Base-by-base conservation (phyloP, 345 rosid genomes). In the Bruguiera gymnorhiza region DNA sequence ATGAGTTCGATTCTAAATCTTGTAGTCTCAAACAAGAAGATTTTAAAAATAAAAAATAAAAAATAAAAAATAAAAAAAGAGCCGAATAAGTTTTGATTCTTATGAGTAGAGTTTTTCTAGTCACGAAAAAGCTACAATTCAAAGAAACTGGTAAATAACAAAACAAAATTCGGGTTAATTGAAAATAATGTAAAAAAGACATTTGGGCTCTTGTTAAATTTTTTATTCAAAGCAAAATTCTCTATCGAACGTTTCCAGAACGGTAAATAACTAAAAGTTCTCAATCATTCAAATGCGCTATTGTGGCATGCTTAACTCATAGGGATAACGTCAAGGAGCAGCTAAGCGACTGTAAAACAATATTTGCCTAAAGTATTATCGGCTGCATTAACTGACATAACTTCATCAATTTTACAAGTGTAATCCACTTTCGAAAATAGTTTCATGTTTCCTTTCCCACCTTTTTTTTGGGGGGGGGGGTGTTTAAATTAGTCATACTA, bases 21-120 rank as follows among this genome's bases (percentile, higher is more conserved):
- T 34, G 37, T 8, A 34, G 37, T 9, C 37, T 34, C 9, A 34
- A 34, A 34, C 48, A 39, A 4, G 4, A 39, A 9, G 15, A 39
- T 24, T 24, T 24, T 24, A 10, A 10, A 11, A 11, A 9, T 1
- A 13, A 3, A 39, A 3, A 3, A 11, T 2, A 0, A 39, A 3
- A 11, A 11, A 9, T 1, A 13, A 3, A 10, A 3, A n/a, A n/a
- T n/a, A n/a, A n/a, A n/a, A 3, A 11, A 0, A 0, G 9, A 3
- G 1, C 5, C 1, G 39, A 0, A 10, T 10, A 10, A 39, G 46
- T 37, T 37, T 37, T 10, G 36, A 37, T 10, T 9, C 46, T 4
- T 10, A 37, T 10, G 11, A 37, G 1, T 11, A 13, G 15, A 43
- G 48, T 3, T 43, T 2, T 11, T 43, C 48, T 2, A 11, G 48